phyloP scores from a whole-genome alignment of 495 filamentous ascomycete genomes.

The Podospora fimiseda region DNA sequence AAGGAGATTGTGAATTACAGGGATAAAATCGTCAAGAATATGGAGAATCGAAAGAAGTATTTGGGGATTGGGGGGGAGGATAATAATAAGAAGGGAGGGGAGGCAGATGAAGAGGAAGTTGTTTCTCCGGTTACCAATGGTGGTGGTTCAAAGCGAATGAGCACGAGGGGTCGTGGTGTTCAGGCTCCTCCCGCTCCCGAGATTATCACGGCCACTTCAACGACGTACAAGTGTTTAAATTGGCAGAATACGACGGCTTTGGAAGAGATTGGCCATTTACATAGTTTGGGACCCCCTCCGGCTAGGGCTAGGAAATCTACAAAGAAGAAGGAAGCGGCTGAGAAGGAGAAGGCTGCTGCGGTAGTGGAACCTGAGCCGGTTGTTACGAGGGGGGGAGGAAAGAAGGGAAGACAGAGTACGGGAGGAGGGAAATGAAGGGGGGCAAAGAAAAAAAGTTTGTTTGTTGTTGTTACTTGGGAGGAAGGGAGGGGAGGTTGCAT shows the following conservation, averaged over 20 bases:
- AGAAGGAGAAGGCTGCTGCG: too few relatives aligned
- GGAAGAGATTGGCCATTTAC: constrained; percentile 71
- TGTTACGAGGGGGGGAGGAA: constrained; percentile 17
- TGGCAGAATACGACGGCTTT: constrained; percentile 80
- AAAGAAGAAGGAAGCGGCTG: constrained; percentile 27
- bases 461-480: background rate
- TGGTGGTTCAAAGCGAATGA: constrained; percentile 54
- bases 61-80: constrained; percentile 45
- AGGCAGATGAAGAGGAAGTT: constrained; percentile 14
- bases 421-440: background rate
- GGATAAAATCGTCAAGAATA: constrained; percentile 69
- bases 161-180: constrained; percentile 60
- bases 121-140: constrained; percentile 26
- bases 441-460: background rate
- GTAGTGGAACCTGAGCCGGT: constrained; percentile 11
- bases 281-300: constrained; percentile 68
- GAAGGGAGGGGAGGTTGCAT: background rate
- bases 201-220: constrained; percentile 48
- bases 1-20: constrained; percentile 78
- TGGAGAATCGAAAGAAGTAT: constrained; percentile 71
- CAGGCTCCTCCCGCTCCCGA: too few relatives aligned
- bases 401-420: constrained; percentile 11
- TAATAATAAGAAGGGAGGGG: constrained; percentile 39
- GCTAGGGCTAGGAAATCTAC: constrained; percentile 53
- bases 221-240: constrained; percentile 60